Evolutionary conservation across 1,139 yeast genomes (phyloP), one percentile per base, ranked within the genome.

Genomic region (Pichia sp.): DNA sequence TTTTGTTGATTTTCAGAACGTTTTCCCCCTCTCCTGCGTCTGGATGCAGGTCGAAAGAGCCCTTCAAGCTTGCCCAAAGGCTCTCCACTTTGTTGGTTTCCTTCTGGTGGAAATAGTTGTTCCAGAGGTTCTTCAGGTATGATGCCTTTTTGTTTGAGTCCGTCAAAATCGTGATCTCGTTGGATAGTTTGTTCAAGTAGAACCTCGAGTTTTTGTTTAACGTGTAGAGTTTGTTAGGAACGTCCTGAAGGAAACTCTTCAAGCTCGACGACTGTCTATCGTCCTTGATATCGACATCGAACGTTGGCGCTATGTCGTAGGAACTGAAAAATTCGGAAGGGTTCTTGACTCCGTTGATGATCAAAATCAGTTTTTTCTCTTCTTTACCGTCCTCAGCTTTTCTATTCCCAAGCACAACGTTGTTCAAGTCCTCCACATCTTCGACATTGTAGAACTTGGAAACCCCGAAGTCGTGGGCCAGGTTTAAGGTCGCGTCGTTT

Each of bases 381-480:
- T 65, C 67, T 14, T 55, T 54, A 4, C 43, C 40, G 4, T 51
- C 48, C 12, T 47, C 50, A 14, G 49, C 46, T 5, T 52, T 49
- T 10, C 51, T 55, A 65, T 51, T 55, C 65, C 71, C 63, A 66
- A 67, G 42, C 58, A 60, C 55, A 36, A 67, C 49, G 2, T 64
- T 64, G 8, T 67, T 65, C 27, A 65, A 59, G 46, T 70, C 63
- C 46, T 68, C 67, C 30, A 58, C 57, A 16, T 60, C 55, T 31
- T 74, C 75, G 49, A 75, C 63, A 42, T 67, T 63, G 57, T 72
- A 72, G 56, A 65, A 67, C 43, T 69, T 71, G 24, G 76, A 70
- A 30, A 73, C 68, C 24, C 72, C 76, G 55, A 76, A 67, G 58
- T 71, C 73, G 58, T 78, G 82, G 42, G 79, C 75, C 58, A 78